Evolutionary conservation across 352 stramenopile species (phyloP), one percentile per base, ranked within the genome.

Genomic region (Phytopythium mirpurense): DNA sequence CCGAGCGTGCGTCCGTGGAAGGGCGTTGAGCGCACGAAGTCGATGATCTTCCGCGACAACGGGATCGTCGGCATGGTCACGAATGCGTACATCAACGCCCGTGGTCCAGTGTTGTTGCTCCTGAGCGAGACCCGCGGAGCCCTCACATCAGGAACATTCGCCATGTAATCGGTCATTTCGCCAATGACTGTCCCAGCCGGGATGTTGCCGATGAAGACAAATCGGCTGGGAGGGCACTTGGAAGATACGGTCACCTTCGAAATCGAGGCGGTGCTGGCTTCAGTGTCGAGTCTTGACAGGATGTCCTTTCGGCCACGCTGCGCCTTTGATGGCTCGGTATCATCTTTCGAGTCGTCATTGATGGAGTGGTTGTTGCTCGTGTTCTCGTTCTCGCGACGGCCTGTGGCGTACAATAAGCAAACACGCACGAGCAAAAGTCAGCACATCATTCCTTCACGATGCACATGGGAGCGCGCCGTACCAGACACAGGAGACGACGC

Each of bases 121-220:
- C 88, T 86, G 54, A 89, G 67, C 43, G 90, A 79, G 38, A 92
- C 74, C 48, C 60, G 66, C 31, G 65, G 65, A 12, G 23, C 44
- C 44, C 63, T 67, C 31, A 90, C 62, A 8, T 59, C 67, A 4
- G 79, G 76, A 12, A 88, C 68, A 3, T 62, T 52, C 8, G 57
- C 49, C 26, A 92, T 62, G 46, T 74, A 92, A 12, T 75, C 67
- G 15, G 70, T 61, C 54, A 92, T 70, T 3, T 90, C 78, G 4
- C 32, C 34, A n/a, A 46, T 66, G 0, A 54, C 54, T 0, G 68
- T 72, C 12, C 84, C 60, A 9, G 54, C 54, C 6, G 80, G 78
- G 7, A 93, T 53, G 44, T 84, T 86, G 23, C 80, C 78, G 5
- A 93, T 63, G 42, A 88, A 90, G 43, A 93, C 57, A 43, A 89